Base-by-base conservation (phyloP, 192 early-diverging fungal genomes). In the Phlyctochytrium arcticum region DNA sequence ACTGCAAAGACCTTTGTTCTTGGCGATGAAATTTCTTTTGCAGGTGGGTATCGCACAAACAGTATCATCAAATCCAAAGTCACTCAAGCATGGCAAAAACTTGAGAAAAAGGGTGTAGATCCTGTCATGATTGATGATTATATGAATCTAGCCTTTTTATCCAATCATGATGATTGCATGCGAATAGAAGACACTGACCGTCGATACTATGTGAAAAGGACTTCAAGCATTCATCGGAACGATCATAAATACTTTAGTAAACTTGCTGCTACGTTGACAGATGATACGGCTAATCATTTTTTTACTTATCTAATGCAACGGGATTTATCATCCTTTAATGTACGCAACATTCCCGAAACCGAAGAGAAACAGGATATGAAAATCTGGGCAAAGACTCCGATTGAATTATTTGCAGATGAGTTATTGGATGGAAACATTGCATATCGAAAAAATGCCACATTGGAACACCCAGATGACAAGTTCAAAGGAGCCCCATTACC, bases 271-370 rank as follows among this genome's bases (percentile, higher is more conserved):
- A 4, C 19, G 5, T 12, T 42, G 37, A 59, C 57, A 9, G 36
- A 59, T 10, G 50, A 64, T 12, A 27, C 36, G 3, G 62, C 62
- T 4, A 37, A 64, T 54, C 62, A 64, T 34, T 54, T 64, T 39
- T 64, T 54, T 47, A 64, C 62, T 5, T 64, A 64, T 54, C 51
- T 54, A 19, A 54, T 64, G 62, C 5, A 24, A 7, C 17, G 46
- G 33, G 62, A 64, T 36, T 36, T 64, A 7, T 54, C 49, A 23
- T 3, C 19, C 7, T 64, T 64, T 36, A 54, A 64, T 39, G 49
- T 37, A 9, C 62, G 62, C n/a, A 36, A 54, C 6, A 36, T 64
- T 10, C 62, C 62, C 36, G 35, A 64, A 4, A 54, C 62, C 4
- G 62, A 54, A 24, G 62, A 64, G 29, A 64, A 64, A 30, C 7